These are phyloP conservation scores for Triangularia setosa DNA, from an alignment of 2,329 filamentous ascomycete species.

Conservation along the genomic window DNA sequence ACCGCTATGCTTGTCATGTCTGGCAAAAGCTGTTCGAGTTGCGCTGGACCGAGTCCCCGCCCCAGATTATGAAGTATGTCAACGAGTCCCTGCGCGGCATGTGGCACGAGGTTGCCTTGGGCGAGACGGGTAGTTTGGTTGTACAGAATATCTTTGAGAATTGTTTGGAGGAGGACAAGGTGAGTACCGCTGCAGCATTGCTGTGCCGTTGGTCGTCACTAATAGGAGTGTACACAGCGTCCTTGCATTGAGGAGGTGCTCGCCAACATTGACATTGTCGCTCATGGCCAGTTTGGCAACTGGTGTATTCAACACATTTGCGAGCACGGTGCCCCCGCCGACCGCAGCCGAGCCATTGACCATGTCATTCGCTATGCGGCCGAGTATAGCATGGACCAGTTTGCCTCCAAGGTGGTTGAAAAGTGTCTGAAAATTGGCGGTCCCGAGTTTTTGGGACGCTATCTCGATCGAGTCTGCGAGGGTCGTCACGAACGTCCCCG, in stretches of 20 bases:
- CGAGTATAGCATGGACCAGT: conserved; percentile 98
- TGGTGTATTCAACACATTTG: conserved; percentile 99
- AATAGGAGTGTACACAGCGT: conserved; percentile 52
- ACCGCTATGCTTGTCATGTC: conserved; percentile 97
- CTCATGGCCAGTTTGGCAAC: conserved; percentile 96
- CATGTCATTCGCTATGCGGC: conserved; percentile 91
- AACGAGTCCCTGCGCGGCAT: conserved; percentile 92
- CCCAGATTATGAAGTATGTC: conserved; percentile 97
- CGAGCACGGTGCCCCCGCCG: conserved; percentile 86
- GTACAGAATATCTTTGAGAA: conserved; percentile 99
- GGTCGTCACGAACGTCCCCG: conserved; percentile 85
- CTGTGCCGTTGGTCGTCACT: neutral
- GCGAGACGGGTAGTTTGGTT: conserved; percentile 94
- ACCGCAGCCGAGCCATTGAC: conserved; percentile 89
- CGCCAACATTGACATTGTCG: conserved; percentile 89
- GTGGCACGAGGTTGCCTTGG: conserved; percentile 98
- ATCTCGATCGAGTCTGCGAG: conserved; percentile 90
- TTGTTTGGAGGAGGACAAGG: conserved; percentile 97
- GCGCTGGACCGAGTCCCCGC: conserved; percentile 89
- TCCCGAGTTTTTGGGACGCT: conserved; percentile 82
- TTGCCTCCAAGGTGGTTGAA: conserved; percentile 97
- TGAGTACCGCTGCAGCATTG: conserved; percentile 37
- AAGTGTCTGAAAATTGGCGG: conserved; percentile 98
- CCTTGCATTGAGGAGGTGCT: conserved; percentile 97
- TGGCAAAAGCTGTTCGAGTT: conserved; percentile 99